Evolutionary conservation across 148 eudicot genomes (phyloP), one percentile per base, ranked within the genome.

Genomic region (Suaeda aralocaspica): DNA sequence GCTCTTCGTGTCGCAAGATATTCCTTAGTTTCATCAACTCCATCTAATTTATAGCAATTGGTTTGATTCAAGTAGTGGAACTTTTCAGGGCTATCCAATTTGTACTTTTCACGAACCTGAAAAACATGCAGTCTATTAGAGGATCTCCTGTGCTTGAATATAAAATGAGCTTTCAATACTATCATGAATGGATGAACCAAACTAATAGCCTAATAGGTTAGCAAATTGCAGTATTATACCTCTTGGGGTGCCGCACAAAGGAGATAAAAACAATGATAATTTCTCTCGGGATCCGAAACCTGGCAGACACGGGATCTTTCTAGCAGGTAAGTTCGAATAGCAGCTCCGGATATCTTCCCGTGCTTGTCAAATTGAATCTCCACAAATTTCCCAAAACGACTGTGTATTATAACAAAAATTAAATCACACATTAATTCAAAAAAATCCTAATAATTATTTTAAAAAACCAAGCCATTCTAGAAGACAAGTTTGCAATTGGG

Each of bases 291-390:
- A 74, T 87, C 85, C 53, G 98, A 91, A 79, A 91, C 88, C 73
- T 94, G 98, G 77, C 98, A 94, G 76, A 94, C 98, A 76, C 98
- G 98, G 76, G 98, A 94, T 72, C 98, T 87, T 79, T 94, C 98
- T 49, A 94, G 89, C 70, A 94, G 79, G 78, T 94, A 94, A 56
- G 98, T 94, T 49, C 98, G 79, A 52, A 94, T 79, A 75, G 98
- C 98, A 64, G 98, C 98, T 64, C 98, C 98, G 60, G 97, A 94
- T 76, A 94, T 94, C 80, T 92, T 94, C 68, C 92, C 91, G 70
- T 80, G 75, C 79, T 86, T 94, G 81, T 91, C 97, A 79, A 94
- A 94, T 70, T 94, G 98, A 49, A 94, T 89, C 85, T 94, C 98
- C 59, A 94, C 98, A 67, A 94, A 94, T 76, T 94, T 94, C 73